A percentile compares a stretch with the other conserved stretches of the same genome.
Evolutionary conservation across 306 rosid genomes (phyloP).

Genomic region (Elaeagnus macrophylla): DNA sequence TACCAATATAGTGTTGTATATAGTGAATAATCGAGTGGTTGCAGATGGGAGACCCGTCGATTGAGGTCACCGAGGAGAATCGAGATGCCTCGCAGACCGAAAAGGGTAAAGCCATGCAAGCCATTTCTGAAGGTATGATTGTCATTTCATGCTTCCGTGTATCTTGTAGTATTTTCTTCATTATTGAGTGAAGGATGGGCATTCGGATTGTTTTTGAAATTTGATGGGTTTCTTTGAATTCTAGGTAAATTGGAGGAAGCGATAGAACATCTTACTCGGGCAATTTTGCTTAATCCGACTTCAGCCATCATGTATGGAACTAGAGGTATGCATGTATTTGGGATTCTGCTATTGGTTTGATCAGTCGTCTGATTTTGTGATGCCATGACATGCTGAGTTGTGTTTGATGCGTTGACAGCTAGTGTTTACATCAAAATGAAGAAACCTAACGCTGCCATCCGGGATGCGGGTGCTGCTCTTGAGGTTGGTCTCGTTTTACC

Average conservation of each 20-base stretch:
- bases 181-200: not conserved
- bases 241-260: constrained; percentile 59
- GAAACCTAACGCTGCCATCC: constrained; percentile 78
- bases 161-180: not conserved
- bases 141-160: constrained; percentile 3
- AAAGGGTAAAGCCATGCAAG: constrained; percentile 52
- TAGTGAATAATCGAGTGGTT: constrained; percentile 4
- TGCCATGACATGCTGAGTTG: no score
- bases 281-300: constrained; percentile 62
- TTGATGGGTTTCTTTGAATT: constrained; percentile 11
- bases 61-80: constrained; percentile 56
- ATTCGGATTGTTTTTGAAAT: no score
- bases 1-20: not conserved
- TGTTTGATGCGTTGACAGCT: constrained; percentile 37
- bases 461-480: constrained; percentile 76
- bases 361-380: no score
- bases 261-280: constrained; percentile 63
- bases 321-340: constrained; percentile 42
- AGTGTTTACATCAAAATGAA: constrained; percentile 51
- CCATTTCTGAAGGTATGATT: constrained; percentile 46
- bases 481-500: constrained; percentile 35
- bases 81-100: constrained; percentile 53
- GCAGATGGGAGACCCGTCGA: constrained; percentile 64
- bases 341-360: not conserved
- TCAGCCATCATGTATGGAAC: constrained; percentile 76